Evolutionary conservation across 2,329 filamentous ascomycete species (phyloP).

Genomic region (Exophiala xenobiotica): DNA sequence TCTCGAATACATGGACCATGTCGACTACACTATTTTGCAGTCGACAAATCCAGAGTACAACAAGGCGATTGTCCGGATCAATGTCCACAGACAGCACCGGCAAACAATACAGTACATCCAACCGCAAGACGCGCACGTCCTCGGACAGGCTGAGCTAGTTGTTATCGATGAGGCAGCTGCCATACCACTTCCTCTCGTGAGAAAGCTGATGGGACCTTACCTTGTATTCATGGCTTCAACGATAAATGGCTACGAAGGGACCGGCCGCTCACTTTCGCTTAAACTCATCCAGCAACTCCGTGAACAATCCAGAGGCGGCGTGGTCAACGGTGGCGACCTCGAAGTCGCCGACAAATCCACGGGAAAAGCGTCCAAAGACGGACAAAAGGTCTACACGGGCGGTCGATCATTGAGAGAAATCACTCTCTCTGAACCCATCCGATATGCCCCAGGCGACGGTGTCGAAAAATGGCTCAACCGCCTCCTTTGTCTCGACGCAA

Average conservation of each 20-base stretch:
- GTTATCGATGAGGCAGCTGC: conserved; percentile 98
- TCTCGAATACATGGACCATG: conserved; percentile 87
- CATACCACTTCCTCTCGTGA: conserved; percentile 87
- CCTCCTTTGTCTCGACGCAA: conserved; percentile 89
- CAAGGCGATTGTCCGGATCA: conserved; percentile 96
- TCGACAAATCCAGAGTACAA: conserved; percentile 98
- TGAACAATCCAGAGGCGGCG: conserved; percentile 76
- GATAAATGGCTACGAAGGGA: conserved; percentile 98
- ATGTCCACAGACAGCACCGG: conserved; percentile 89
- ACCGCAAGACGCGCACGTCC: conserved; percentile 89
- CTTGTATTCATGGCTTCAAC: conserved; percentile 99
- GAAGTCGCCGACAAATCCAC: conserved; percentile 75
- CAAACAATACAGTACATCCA: conserved; percentile 99
- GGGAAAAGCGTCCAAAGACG: conserved; percentile 67
- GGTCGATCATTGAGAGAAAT: conserved; percentile 85
- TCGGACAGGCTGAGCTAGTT: conserved; percentile 90
- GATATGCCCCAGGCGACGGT: conserved; percentile 84
- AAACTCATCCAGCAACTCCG: conserved; percentile 97
- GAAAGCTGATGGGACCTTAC: conserved; percentile 94
- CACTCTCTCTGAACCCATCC: conserved; percentile 87
- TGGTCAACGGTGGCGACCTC: conserved; percentile 56
- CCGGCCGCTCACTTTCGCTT: conserved; percentile 86
- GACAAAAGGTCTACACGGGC: conserved; percentile 58
- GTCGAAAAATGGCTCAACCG: conserved; percentile 98
- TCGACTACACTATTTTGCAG: conserved; percentile 97